A percentile compares a stretch with the other conserved stretches of the same genome.
Evolutionary conservation across 495 filamentous ascomycete species (phyloP).

Genomic region (Cudoniella acicularis): DNA sequence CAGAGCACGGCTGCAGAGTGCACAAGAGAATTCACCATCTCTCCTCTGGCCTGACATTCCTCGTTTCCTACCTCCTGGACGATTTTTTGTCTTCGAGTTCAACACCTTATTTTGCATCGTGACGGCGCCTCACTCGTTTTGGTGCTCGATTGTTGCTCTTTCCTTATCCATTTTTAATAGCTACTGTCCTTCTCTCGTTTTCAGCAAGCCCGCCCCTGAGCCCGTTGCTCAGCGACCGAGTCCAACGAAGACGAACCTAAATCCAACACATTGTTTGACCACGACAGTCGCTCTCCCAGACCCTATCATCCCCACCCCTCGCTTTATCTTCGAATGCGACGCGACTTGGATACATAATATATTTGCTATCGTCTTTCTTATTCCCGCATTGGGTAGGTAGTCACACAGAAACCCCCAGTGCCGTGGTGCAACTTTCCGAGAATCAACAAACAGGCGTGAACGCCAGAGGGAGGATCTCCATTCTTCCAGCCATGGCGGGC

Average conservation of each 20-base stretch:
- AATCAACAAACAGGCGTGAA: constrained; percentile 18
- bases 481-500: constrained; percentile 52
- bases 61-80: constrained; percentile 17
- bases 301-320: neutral
- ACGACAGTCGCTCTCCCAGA: neutral
- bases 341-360: neutral
- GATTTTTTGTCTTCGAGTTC: constrained; percentile 30
- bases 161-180: constrained; percentile 27
- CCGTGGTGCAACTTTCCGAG: neutral
- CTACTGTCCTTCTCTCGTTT: constrained; percentile 18
- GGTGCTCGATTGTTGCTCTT: constrained; percentile 39
- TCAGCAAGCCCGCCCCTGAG: neutral
- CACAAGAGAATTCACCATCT: neutral
- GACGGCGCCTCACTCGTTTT: constrained; percentile 47
- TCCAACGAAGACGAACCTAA: constrained; percentile 12
- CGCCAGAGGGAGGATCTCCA: constrained; percentile 1
- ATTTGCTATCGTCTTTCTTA: too few species aligned
- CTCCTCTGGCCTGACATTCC: neutral
- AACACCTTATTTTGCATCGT: constrained; percentile 4
- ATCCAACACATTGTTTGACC: constrained; percentile 14
- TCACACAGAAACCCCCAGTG: too few species aligned
- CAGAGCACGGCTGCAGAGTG: too few species aligned
- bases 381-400: too few species aligned
- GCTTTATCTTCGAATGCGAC: neutral
- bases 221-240: constrained; percentile 24